phyloP scores from a whole-genome alignment of 306 rosid species.

The Quercus robur region DNA sequence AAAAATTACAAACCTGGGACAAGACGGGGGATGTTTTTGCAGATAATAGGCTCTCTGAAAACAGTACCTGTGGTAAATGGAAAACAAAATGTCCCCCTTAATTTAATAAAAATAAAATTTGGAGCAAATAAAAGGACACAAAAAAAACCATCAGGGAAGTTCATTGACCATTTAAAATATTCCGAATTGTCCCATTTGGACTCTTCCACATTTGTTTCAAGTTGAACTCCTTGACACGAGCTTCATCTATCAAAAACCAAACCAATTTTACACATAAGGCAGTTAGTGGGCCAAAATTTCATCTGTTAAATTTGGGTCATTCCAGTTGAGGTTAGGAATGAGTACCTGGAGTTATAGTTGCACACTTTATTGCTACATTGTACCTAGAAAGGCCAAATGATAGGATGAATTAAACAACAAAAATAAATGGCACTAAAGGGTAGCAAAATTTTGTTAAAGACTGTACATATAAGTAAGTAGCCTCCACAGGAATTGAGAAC shows the following conservation, averaged over 20 bases:
- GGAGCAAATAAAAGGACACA: conserved; percentile 14
- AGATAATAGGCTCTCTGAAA: conserved; percentile 94
- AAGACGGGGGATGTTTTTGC: conserved; percentile 93
- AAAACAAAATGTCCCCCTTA: neutral
- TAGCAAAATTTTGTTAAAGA: neutral
- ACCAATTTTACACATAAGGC: conserved; percentile 30
- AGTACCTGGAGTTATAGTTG: conserved; percentile 96
- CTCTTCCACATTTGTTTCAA: conserved; percentile 97
- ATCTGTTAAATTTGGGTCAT: neutral
- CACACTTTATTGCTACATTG: conserved; percentile 97
- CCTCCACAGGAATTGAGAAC: neutral
- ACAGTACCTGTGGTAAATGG: conserved; percentile 70
- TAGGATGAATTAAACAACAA: neutral
- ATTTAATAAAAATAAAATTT: neutral
- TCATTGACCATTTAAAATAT: conserved; percentile 81
- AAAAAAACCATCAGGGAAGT: conserved; percentile 6
- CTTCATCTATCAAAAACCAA: conserved; percentile 70
- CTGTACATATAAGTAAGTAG: neutral
- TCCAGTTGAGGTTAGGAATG: neutral
- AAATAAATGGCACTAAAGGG: neutral
- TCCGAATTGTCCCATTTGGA: conserved; percentile 98
- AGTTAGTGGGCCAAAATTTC: neutral
- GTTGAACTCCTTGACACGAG: conserved; percentile 81
- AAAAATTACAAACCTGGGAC: conserved; percentile 67
- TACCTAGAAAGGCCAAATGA: conserved; percentile 44